Conservation (phyloP, 306 rosid species). For the Purshia tridentata region DNA sequence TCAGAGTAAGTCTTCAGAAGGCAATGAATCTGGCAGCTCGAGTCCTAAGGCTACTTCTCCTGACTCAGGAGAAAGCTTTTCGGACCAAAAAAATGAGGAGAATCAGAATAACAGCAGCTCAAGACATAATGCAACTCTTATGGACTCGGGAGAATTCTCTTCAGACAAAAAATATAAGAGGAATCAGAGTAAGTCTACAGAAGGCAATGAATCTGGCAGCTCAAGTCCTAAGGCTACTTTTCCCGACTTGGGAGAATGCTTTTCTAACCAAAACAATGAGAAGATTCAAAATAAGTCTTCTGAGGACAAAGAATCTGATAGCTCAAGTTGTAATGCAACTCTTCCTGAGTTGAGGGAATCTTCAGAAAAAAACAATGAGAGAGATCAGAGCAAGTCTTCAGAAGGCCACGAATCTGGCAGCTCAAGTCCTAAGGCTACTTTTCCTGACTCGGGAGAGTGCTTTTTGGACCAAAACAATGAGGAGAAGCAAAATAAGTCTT, state of each 20-base stretch:
- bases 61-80: not conserved
- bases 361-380: slow-evolving; percentile 32
- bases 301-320: slow-evolving; percentile 21
- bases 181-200: slow-evolving; percentile 12
- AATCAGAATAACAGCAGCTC: not conserved
- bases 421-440: slow-evolving; percentile 6
- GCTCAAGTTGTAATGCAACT: slow-evolving; percentile 22
- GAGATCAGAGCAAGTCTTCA: slow-evolving; percentile 18
- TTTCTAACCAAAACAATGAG: not conserved
- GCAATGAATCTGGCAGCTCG: not conserved
- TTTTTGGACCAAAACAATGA: not conserved
- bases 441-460: not conserved
- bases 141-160: too few species aligned
- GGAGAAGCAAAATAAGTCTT: not conserved
- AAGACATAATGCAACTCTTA: not conserved
- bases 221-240: slow-evolving; percentile 25
- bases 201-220: slow-evolving; percentile 28
- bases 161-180: not conserved
- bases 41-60: not conserved
- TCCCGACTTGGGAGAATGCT: not conserved
- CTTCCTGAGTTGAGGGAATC: slow-evolving; percentile 39
- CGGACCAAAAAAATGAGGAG: not conserved
- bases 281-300: slow-evolving; percentile 16
- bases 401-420: not conserved
- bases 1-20: slow-evolving; percentile 10